A percentile compares a stretch with the other conserved stretches of the same genome.
Conservation (phyloP, 768 basidiomycete species). For the Suillus subalutaceus region DNA sequence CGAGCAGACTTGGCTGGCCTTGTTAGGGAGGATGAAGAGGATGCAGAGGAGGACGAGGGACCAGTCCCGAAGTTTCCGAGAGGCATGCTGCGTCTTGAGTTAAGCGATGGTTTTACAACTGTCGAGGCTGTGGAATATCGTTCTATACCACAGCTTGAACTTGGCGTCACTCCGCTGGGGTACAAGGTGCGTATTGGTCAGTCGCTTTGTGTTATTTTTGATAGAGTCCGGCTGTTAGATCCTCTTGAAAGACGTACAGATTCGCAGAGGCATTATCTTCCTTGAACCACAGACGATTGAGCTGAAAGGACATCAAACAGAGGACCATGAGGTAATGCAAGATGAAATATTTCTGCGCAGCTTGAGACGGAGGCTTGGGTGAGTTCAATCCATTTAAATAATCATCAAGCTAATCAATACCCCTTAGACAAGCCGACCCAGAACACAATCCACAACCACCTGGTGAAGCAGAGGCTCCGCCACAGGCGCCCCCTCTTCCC, state of each 20-base stretch:
- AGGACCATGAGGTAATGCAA: constrained; percentile 64
- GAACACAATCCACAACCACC: constrained; percentile 14
- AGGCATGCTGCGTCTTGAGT: constrained; percentile 72
- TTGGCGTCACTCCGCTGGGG: constrained; percentile 81
- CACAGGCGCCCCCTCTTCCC: neutral
- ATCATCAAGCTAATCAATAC: neutral
- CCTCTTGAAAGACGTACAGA: constrained; percentile 65
- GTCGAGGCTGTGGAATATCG: constrained; percentile 82
- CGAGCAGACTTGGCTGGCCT: constrained; percentile 51
- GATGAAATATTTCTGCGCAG: constrained; percentile 61
- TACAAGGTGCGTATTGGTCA: constrained; percentile 62
- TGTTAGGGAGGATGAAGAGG: constrained; percentile 49
- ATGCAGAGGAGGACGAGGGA: constrained; percentile 64
- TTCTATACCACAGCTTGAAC: constrained; percentile 59
- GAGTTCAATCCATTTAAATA: constrained; percentile 24
- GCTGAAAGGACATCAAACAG: constrained; percentile 61
- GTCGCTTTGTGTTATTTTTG: neutral
- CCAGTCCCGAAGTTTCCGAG: constrained; percentile 83
- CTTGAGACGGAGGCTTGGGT: constrained; percentile 72
- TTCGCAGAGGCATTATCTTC: constrained; percentile 73
- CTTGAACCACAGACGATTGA: constrained; percentile 71
- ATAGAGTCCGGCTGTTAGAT: constrained; percentile 45
- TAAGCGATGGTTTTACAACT: constrained; percentile 75
- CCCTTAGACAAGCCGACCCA: constrained; percentile 30
- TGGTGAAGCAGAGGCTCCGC: neutral